Base-by-base conservation (phyloP, 805 yeast genomes). In the Sugiyamaella marilandica region DNA sequence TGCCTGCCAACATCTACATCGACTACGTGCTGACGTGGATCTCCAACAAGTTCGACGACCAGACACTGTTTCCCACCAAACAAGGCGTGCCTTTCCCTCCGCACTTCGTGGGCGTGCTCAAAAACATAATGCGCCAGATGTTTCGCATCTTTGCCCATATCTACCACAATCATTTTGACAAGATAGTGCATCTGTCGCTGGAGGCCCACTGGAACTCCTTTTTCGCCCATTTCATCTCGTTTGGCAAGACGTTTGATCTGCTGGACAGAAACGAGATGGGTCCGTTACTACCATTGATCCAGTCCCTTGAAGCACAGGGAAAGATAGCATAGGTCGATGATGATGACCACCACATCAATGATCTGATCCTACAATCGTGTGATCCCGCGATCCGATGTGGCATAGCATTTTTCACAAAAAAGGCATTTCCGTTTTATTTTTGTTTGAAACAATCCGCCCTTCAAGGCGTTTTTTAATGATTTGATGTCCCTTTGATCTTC, bases 191-290 rank as follows among this genome's bases (percentile, higher is more conserved):
- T 67, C 71, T 94, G 54, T 84, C 95, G 1, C 70, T 94, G 55
- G 99, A 94, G 67, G 97, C 98, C 0, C 98, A 94, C 67, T 94
- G 96, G 96, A 94, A 94, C 69, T 91, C 98, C 2, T 87, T 91
- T 62, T 94, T 95, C 70, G 94, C 96, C 13, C 99, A 94, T 67
- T 94, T 87, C 64, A 79, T 92, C 43, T 85, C 96, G 50, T 88
- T 94, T 64, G 80, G 86, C 11, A 84, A 85, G 55, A 96, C 90
- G 59, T 94, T 88, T 68, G 84, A 81, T 50, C 77, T 94, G 58
- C 75, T 94, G 34, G 98, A 90, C 55, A 74, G 82, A 49, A 74
- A 76, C 51, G 99, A 94, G 58, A 71, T 90, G 68, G 85, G 76
- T 51, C 98, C 99, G 0, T 71, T 94, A 56, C 69, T 75, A 44